Conservation (phyloP, 306 rosid species). For the Vigna unguiculata region DNA sequence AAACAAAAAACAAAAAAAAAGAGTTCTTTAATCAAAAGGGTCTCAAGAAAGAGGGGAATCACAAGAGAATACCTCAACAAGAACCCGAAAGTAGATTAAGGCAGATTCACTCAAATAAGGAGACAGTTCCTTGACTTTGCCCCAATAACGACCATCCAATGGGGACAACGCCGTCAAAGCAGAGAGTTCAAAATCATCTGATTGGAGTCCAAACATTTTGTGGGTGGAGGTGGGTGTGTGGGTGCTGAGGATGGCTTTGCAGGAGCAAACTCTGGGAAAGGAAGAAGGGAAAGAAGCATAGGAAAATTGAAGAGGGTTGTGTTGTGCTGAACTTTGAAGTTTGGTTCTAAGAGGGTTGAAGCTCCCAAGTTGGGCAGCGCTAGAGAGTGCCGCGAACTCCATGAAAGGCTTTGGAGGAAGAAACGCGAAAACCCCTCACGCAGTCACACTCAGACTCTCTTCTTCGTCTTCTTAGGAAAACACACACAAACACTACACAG, state of each 20-base stretch:
- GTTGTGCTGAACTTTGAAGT: constrained; percentile 4
- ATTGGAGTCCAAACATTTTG: constrained; percentile 29
- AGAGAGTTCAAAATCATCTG: constrained; percentile 54
- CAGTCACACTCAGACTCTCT: background rate
- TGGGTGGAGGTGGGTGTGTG: background rate
- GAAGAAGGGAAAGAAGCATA: constrained; percentile 30
- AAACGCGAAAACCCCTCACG: background rate
- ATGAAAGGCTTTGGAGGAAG: constrained; percentile 17
- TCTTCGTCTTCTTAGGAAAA: background rate
- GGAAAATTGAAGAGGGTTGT: background rate
- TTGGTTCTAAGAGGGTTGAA: constrained; percentile 13
- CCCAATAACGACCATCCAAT: constrained; percentile 79
- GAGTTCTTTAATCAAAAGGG: constrained; percentile 1
- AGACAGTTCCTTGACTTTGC: constrained; percentile 67
- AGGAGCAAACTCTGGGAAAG: constrained; percentile 39
- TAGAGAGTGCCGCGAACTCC: constrained; percentile 43
- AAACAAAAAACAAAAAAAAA: background rate
- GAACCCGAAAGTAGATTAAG: constrained; percentile 62
- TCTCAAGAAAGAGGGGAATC: background rate
- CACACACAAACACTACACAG: background rate
- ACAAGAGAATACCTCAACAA: constrained; percentile 64
- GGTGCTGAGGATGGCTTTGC: constrained; percentile 44
- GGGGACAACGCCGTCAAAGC: constrained; percentile 74
- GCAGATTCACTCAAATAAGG: constrained; percentile 70
- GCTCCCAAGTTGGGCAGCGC: constrained; percentile 31